A percentile compares a stretch with the other conserved stretches of the same genome.
Conservation (phyloP, 148 eudicot species). For the Cornus florida region DNA sequence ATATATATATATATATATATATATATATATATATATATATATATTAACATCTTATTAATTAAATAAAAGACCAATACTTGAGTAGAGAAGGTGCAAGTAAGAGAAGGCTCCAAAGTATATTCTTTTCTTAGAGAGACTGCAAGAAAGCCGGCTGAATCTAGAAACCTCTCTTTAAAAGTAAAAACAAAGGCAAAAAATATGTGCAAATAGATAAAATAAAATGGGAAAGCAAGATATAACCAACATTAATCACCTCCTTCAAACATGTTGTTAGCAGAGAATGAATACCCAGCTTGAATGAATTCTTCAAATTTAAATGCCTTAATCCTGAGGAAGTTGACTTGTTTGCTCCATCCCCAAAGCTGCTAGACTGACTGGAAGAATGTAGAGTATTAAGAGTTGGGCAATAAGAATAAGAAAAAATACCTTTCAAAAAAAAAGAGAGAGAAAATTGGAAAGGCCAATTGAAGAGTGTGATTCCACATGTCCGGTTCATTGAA, state of each 20-base stretch:
- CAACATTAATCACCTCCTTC: constrained; percentile 45
- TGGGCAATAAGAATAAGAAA: background rate
- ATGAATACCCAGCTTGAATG: constrained; percentile 46
- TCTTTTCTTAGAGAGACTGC: background rate
- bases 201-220: background rate
- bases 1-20: no score
- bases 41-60: no score
- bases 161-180: background rate
- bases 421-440: no score
- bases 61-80: background rate
- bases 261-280: constrained; percentile 61
- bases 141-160: background rate
- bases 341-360: constrained; percentile 29
- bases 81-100: background rate
- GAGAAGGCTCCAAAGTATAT: background rate
- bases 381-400: background rate
- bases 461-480: background rate
- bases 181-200: background rate
- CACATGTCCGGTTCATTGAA: background rate
- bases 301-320: constrained; percentile 49
- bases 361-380: constrained; percentile 9
- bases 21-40: no score
- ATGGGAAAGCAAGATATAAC: background rate
- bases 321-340: constrained; percentile 34
- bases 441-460: background rate